Evolutionary conservation across 1,139 yeast species (phyloP).

Genomic region (Blastobotrys buckinghamii): DNA sequence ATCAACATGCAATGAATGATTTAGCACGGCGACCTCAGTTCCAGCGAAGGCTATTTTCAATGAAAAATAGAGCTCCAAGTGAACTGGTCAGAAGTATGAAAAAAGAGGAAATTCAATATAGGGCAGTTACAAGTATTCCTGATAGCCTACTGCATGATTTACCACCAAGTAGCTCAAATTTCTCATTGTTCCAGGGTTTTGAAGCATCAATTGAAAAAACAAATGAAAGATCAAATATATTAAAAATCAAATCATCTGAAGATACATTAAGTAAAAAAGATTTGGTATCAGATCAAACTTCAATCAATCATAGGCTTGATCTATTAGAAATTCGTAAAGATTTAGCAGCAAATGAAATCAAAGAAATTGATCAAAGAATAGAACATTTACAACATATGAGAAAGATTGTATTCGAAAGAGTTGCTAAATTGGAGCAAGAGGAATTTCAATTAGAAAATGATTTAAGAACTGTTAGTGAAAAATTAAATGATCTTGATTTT

Average conservation of each 20-base stretch:
- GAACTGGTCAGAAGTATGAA: conserved; percentile 33
- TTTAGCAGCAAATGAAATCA: conserved; percentile 55
- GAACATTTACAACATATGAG: conserved; percentile 46
- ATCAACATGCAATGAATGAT: conserved; percentile 45
- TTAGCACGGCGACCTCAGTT: conserved; percentile 36
- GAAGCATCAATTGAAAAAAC: conserved; percentile 39
- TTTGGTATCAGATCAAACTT: conserved; percentile 36
- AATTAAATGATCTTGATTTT: conserved; percentile 6
- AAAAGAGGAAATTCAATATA: conserved; percentile 27
- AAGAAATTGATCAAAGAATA: conserved; percentile 54
- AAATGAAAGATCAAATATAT: conserved; percentile 1
- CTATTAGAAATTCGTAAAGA: conserved; percentile 57
- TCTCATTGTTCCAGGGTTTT: conserved; percentile 62
- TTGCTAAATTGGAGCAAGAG: conserved; percentile 54
- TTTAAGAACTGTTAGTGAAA: conserved; percentile 36
- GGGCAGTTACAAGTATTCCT: conserved; percentile 43
- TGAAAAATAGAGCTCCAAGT: conserved; percentile 36
- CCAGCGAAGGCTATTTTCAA: conserved; percentile 35
- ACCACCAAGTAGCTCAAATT: conserved; percentile 37
- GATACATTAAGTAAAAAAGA: conserved; percentile 23
- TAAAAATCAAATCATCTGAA: conserved; percentile 21
- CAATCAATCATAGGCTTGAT: conserved; percentile 45
- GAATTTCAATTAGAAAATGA: conserved; percentile 48
- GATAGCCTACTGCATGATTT: conserved; percentile 51
- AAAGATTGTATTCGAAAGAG: conserved; percentile 47